A percentile compares a stretch with the other conserved stretches of the same genome.
Evolutionary conservation across 768 basidiomycete genomes (phyloP).

Genomic region (Kwoniella sp.): DNA sequence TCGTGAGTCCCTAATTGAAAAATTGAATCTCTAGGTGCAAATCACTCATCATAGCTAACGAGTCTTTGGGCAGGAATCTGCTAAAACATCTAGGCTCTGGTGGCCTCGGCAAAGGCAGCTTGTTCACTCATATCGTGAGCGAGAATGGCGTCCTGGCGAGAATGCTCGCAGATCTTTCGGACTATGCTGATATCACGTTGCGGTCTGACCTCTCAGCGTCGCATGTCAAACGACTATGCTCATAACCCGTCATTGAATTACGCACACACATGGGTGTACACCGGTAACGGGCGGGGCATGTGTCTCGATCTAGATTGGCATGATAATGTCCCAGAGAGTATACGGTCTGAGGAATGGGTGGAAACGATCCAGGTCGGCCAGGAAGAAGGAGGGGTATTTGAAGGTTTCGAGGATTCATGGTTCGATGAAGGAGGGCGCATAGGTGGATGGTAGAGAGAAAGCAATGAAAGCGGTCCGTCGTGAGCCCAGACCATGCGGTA

Average conservation of each 20-base stretch:
- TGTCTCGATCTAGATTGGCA: constrained; percentile 50
- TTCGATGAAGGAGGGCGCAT: constrained; percentile 49
- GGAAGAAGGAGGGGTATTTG: constrained; percentile 41
- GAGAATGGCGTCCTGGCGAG: neutral
- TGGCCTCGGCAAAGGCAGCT: constrained; percentile 30
- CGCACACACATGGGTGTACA: constrained; percentile 48
- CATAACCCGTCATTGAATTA: constrained; percentile 41
- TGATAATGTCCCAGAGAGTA: constrained; percentile 19
- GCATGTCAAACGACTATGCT: constrained; percentile 36
- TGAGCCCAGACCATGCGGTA: no score
- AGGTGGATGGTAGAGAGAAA: constrained; percentile 48
- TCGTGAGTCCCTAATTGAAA: constrained; percentile 41
- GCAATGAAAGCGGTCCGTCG: neutral
- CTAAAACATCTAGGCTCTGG: constrained; percentile 55
- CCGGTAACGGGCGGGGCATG: constrained; percentile 42
- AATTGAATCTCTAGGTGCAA: no score
- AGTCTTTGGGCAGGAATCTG: constrained; percentile 46
- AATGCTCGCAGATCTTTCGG: neutral
- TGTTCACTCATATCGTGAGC: constrained; percentile 51
- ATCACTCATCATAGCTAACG: no score
- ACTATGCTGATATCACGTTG: neutral
- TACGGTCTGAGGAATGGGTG: constrained; percentile 25
- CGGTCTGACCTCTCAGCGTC: constrained; percentile 31
- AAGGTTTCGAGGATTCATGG: constrained; percentile 46
- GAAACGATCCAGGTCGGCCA: constrained; percentile 28